Evolutionary conservation across 139 green algal genomes (phyloP).

Genomic region (Coelastrella sp.): DNA sequence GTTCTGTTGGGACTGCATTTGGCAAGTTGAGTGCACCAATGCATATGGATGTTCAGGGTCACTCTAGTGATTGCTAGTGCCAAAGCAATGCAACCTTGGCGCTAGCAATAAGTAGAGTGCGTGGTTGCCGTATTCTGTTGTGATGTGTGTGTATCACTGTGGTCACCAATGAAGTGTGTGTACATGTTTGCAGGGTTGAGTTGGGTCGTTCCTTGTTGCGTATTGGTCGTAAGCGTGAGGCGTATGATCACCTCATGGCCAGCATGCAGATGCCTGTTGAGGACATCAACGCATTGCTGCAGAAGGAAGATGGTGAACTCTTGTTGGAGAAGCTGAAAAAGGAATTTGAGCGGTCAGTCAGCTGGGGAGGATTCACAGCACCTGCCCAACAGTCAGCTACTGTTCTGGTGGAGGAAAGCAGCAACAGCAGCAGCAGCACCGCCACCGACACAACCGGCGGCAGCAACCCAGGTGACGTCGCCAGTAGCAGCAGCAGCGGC

Average conservation of each 20-base stretch:
- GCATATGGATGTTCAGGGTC: too few relatives aligned
- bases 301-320: conserved; percentile 47
- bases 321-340: conserved; percentile 52
- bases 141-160: neutral
- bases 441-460: too few relatives aligned
- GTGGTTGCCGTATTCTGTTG: neutral
- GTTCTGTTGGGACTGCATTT: neutral
- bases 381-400: neutral
- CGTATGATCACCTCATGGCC: conserved; percentile 53
- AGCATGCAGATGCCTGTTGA: conserved; percentile 60
- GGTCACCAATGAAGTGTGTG: too few relatives aligned
- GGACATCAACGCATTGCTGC: conserved; percentile 71
- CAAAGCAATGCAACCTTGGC: too few relatives aligned
- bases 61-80: too few relatives aligned
- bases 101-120: too few relatives aligned
- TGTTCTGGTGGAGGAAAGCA: neutral
- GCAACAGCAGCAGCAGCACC: neutral
- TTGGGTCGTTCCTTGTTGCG: conserved; percentile 59
- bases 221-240: conserved; percentile 58
- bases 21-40: too few relatives aligned
- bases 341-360: conserved; percentile 37
- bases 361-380: conserved; percentile 34
- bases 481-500: neutral
- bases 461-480: neutral
- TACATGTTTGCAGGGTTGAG: conserved; percentile 64